Base-by-base conservation (phyloP, 768 basidiomycete genomes). In the Aureoboletus auriporus region DNA sequence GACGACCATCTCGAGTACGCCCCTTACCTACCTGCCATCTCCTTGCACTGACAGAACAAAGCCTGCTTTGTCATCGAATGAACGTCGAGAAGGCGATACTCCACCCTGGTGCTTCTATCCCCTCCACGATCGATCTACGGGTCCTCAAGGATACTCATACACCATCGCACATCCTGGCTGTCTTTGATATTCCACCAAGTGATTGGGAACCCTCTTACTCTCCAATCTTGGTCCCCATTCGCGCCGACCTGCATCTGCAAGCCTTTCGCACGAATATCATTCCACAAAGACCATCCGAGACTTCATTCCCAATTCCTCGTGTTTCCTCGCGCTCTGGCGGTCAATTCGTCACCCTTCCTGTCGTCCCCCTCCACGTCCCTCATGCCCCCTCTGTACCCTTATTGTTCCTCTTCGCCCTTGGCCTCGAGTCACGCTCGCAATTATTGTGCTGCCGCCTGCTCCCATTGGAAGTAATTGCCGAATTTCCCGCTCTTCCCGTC, bases 101-200 rank as follows among this genome's bases (percentile, higher is more conserved):
- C 30, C 31, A 49, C 5, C 56, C 64, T 2, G 61, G 64, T 8
- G 46, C 57, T 49, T 42, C 56, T 11, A 56, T 77, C 4, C 79
- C 76, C 4, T 49, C 69, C 10, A 72, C 73, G 2, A 68, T 82
- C 48, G 72, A 77, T 52, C 73, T 83, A 66, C 70, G 68, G 20
- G 67, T 80, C 44, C 52, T 71, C 10, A 73, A 69, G 47, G 69
- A 75, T 42, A 71, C 71, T 6, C 70, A 69, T 44, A 64, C 72
- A 53, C 82, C 83, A 34, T 83, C 80, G 4, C 83, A 84, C 57
- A 69, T 78, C 47, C 72, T 84, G 39, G 76, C 78, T 17, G 69
- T 77, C 53, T 65, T 69, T 48, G 66, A 67, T 39, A 61, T 65
- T 34, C 60, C 65, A 34, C 60, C 54, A 9, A 52, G 49, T 43